phyloP scores from a whole-genome alignment of 2,329 filamentous ascomycete genomes.

The Hypoxylon sp. region DNA sequence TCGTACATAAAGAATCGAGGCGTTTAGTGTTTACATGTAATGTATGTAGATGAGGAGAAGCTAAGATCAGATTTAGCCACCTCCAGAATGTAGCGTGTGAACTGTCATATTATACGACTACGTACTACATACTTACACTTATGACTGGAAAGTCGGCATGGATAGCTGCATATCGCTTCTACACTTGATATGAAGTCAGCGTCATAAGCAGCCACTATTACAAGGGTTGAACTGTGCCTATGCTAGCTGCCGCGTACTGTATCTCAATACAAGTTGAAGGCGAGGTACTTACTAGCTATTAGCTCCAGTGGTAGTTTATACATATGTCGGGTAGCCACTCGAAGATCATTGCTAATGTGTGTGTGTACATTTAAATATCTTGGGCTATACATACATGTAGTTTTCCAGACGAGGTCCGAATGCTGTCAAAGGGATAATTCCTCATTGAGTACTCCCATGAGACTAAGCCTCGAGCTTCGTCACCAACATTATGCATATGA shows the following conservation, averaged over 20 bases:
- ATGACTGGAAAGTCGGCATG: constrained; percentile 16
- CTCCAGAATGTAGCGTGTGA: neutral
- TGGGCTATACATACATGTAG: neutral
- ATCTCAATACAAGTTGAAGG: neutral
- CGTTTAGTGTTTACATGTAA: neutral
- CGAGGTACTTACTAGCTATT: neutral
- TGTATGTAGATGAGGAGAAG: neutral
- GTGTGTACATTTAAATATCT: neutral
- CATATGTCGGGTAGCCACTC: neutral
- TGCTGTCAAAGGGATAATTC: no score
- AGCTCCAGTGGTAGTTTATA: neutral
- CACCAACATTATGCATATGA: constrained; percentile 1
- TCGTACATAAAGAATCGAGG: neutral
- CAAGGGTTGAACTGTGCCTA: constrained; percentile 3
- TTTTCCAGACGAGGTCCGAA: neutral
- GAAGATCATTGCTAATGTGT: neutral
- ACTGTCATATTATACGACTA: neutral
- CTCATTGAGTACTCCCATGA: neutral
- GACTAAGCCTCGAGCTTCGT: neutral
- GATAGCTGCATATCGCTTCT: constrained; percentile 32
- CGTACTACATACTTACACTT: constrained; percentile 2
- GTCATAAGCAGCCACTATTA: constrained; percentile 2
- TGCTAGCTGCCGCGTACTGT: neutral
- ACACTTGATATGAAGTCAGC: neutral
- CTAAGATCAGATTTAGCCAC: neutral